Percentiles rank a stretch among this genome's conserved stretches.
Evolutionary conservation across 1,284 basidiomycete genomes (phyloP).

Genomic region (Ganoderma lingzhi): DNA sequence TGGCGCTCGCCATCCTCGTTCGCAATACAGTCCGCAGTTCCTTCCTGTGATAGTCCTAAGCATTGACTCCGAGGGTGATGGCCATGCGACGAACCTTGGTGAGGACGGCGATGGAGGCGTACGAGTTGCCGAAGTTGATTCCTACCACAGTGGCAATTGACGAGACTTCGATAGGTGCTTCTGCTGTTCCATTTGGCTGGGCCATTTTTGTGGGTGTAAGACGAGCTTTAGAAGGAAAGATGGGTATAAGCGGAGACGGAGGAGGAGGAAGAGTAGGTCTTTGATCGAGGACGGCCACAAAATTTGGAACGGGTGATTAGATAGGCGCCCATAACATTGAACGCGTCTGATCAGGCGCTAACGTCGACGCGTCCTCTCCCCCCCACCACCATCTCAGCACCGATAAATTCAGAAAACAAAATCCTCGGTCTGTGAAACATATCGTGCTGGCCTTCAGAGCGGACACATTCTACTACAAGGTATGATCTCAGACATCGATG

Average conservation of each 20-base stretch:
- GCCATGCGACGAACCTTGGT: conserved; percentile 74
- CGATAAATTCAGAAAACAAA: background rate
- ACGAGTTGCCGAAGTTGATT: conserved; percentile 98
- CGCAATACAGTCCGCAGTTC: conserved; percentile 92
- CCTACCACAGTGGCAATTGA: conserved; percentile 75
- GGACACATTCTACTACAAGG: conserved; percentile 5
- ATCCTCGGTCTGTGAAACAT: background rate
- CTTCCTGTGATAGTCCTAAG: conserved; percentile 63
- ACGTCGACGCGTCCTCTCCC: background rate
- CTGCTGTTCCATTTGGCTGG: conserved; percentile 50
- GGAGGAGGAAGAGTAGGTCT: background rate
- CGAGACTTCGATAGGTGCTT: conserved; percentile 43
- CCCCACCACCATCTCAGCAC: background rate
- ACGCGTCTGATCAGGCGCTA: background rate
- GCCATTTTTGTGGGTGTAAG: conserved; percentile 33
- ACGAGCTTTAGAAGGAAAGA: background rate
- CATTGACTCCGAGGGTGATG: background rate
- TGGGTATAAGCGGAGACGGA: background rate
- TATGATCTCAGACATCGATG: conserved; percentile 26
- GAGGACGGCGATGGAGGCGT: conserved; percentile 94
- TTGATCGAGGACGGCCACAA: background rate
- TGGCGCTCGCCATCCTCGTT: conserved; percentile 99
- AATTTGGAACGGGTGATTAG: conserved; percentile 30
- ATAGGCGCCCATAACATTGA: conserved; percentile 26
- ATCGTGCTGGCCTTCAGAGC: background rate